Evolutionary conservation across 208 protist genomes (phyloP).

Genomic region (Crithidia fasciculata): DNA sequence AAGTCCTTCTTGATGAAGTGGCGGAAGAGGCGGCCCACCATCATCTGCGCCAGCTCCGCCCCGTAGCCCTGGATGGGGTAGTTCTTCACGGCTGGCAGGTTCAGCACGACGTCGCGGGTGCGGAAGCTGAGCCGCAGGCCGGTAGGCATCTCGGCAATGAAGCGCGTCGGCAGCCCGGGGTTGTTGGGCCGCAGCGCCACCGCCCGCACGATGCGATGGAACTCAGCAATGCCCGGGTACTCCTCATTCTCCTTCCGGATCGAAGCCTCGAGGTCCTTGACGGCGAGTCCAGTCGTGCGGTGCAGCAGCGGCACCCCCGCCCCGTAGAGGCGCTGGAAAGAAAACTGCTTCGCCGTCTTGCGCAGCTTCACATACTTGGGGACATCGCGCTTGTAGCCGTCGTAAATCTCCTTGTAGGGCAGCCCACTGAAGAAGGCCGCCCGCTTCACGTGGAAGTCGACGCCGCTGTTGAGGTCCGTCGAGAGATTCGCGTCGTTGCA

Average conservation of each 20-base stretch:
- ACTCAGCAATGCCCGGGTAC: conserved; percentile 79
- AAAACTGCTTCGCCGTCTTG: conserved; percentile 89
- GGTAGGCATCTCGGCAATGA: conserved; percentile 85
- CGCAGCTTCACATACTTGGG: conserved; percentile 77
- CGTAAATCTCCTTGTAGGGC: conserved; percentile 80
- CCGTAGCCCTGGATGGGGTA: conserved; percentile 92
- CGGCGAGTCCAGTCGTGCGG: conserved; percentile 86
- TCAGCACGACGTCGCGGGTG: conserved; percentile 79
- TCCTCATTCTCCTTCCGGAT: conserved; percentile 73
- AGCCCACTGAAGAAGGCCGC: conserved; percentile 86
- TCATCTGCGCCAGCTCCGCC: conserved; percentile 90
- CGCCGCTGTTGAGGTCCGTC: conserved; percentile 67
- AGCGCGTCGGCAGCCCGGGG: conserved; percentile 80
- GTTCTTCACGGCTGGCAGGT: conserved; percentile 87
- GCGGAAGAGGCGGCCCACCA: conserved; percentile 82
- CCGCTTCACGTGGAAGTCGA: conserved; percentile 90
- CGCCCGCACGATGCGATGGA: conserved; percentile 70
- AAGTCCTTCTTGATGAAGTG: conserved; percentile 69
- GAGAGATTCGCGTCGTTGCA: conserved; percentile 72
- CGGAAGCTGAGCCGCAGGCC: conserved; percentile 78
- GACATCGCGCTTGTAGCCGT: conserved; percentile 64
- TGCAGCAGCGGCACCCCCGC: conserved; percentile 81
- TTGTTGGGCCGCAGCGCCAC: conserved; percentile 84
- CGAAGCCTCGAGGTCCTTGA: conserved; percentile 68
- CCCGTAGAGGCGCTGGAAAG: conserved; percentile 91